These are phyloP conservation scores for Harrya chromipes DNA, from an alignment of 768 basidiomycete species.

Conservation along the genomic window DNA sequence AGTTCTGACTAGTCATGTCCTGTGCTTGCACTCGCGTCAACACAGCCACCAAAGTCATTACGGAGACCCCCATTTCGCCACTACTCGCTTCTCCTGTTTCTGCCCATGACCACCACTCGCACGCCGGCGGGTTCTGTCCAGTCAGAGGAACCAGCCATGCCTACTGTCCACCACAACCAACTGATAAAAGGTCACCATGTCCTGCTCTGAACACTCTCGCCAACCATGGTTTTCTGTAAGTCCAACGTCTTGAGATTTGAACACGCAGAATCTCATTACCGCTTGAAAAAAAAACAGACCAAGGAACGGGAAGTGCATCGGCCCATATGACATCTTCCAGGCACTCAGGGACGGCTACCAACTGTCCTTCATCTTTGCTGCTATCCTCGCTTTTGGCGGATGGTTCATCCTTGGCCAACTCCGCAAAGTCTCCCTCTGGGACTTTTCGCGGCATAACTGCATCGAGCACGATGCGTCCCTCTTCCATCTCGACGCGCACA, in stretches of 20 bases:
- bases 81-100: constrained; percentile 8
- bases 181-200: constrained; percentile 62
- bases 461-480: constrained; percentile 63
- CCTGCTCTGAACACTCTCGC: constrained; percentile 74
- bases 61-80: constrained; percentile 6
- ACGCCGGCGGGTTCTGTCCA: constrained; percentile 34
- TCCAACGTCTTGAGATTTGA: constrained; percentile 5
- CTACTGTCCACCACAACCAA: constrained; percentile 42
- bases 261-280: neutral
- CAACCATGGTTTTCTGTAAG: constrained; percentile 74
- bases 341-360: constrained; percentile 52
- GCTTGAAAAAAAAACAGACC: constrained; percentile 30
- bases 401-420: constrained; percentile 41
- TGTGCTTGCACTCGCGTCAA: neutral
- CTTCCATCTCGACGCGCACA: constrained; percentile 46
- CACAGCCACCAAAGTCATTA: neutral
- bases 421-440: constrained; percentile 34
- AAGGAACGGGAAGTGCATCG: constrained; percentile 49
- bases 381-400: constrained; percentile 46
- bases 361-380: constrained; percentile 44
- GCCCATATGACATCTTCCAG: constrained; percentile 34
- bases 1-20: constrained; percentile 4
- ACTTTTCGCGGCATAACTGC: constrained; percentile 44
- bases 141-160: constrained; percentile 36
- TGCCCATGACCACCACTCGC: constrained; percentile 23